Percentiles rank a stretch among this genome's conserved stretches.
phyloP scores from a whole-genome alignment of 768 basidiomycete species.

The Lactarius sp. region DNA sequence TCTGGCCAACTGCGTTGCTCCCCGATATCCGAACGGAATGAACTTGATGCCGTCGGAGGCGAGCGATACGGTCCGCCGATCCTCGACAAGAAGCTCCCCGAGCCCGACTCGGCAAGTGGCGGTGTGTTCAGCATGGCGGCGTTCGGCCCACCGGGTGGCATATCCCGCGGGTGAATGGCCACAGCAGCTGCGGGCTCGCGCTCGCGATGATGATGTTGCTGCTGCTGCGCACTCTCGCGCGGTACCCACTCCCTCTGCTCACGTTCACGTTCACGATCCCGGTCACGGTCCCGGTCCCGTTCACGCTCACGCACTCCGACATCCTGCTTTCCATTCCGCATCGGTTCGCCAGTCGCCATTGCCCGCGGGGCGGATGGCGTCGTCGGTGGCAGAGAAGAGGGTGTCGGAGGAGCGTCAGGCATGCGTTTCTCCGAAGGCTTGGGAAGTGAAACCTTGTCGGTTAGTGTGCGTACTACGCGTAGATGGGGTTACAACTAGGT shows the following conservation, averaged over 20 bases:
- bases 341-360: slow-evolving; percentile 50
- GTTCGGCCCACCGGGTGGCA: slow-evolving; percentile 6
- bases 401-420: slow-evolving; percentile 43
- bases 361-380: slow-evolving; percentile 70
- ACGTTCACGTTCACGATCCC: slow-evolving; percentile 46
- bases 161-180: slow-evolving; percentile 11
- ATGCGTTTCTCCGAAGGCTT: slow-evolving; percentile 49
- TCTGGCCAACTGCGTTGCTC: slow-evolving; percentile 35
- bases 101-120: slow-evolving; percentile 7
- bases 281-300: slow-evolving; percentile 50
- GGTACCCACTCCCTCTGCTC: slow-evolving; percentile 28
- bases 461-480: neutral
- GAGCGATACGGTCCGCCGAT: slow-evolving; percentile 55
- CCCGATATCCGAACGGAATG: slow-evolving; percentile 18
- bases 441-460: neutral
- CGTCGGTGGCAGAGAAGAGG: slow-evolving; percentile 43
- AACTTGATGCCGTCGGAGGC: slow-evolving; percentile 29
- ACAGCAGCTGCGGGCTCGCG: neutral
- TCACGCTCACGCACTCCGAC: slow-evolving; percentile 36
- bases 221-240: slow-evolving; percentile 22
- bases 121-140: neutral
- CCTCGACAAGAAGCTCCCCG: slow-evolving; percentile 47
- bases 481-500: neutral
- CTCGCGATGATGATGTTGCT: slow-evolving; percentile 11
- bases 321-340: slow-evolving; percentile 42